phyloP scores from a whole-genome alignment of 495 filamentous ascomycete genomes.

The Aspergillus sclerotioniger region DNA sequence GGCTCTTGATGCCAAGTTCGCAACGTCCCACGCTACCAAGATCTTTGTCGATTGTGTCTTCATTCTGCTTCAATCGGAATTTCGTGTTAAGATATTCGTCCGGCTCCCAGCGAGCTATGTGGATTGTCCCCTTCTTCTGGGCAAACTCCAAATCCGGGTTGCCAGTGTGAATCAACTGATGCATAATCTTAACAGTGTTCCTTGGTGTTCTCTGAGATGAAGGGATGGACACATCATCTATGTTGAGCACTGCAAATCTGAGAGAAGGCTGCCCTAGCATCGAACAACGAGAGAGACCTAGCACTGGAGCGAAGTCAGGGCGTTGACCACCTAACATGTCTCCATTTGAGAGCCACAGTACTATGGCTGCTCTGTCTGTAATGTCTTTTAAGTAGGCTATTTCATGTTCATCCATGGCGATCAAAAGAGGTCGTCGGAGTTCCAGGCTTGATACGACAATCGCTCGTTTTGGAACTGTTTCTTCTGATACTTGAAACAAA shows the following conservation, averaged over 20 bases:
- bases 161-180: not conserved
- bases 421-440: constrained; percentile 25
- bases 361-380: constrained; percentile 25
- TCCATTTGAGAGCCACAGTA: constrained; percentile 35
- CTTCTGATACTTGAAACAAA: not conserved
- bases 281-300: constrained; percentile 33
- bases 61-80: constrained; percentile 6
- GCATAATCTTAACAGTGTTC: not conserved
- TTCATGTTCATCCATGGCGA: constrained; percentile 24
- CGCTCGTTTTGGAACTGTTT: not conserved
- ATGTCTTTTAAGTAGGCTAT: constrained; percentile 28
- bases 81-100: constrained; percentile 2
- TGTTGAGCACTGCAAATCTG: constrained; percentile 25
- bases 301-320: constrained; percentile 30
- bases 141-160: constrained; percentile 3
- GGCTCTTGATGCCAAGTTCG: not conserved
- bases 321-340: constrained; percentile 21
- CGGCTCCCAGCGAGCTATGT: constrained; percentile 3
- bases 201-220: not conserved
- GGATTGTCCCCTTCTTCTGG: not conserved
- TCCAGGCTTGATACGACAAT: constrained; percentile 22
- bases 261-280: constrained; percentile 40
- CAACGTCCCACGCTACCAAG: not conserved
- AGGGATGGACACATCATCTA: constrained; percentile 17
- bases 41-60: not conserved